These are phyloP conservation scores for Suillus subalutaceus DNA, from an alignment of 768 basidiomycete genomes.

Conservation along the genomic window DNA sequence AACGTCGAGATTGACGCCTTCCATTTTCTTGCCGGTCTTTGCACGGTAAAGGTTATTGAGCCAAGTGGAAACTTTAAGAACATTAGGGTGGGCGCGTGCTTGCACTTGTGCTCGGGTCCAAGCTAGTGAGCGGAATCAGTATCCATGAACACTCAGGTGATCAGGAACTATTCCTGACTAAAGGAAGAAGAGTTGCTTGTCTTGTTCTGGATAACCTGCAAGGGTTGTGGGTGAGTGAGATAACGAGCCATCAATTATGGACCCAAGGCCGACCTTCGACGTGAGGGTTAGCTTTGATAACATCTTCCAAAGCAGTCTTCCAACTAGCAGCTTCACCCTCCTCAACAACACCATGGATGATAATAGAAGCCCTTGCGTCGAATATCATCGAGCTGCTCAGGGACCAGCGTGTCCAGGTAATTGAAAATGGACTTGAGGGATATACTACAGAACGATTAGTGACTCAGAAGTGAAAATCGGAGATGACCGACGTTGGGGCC, in stretches of 20 bases:
- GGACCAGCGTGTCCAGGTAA: constrained; percentile 51
- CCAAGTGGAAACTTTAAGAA: constrained; percentile 58
- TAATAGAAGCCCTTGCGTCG: constrained; percentile 58
- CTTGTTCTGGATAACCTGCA: constrained; percentile 53
- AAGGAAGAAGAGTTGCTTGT: constrained; percentile 76
- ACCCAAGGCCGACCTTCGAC: constrained; percentile 46
- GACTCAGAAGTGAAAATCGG: not conserved
- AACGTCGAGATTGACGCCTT: constrained; percentile 61
- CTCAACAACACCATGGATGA: constrained; percentile 64
- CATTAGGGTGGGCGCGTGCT: constrained; percentile 68
- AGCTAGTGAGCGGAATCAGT: constrained; percentile 25
- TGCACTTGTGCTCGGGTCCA: constrained; percentile 62
- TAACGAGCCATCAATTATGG: not conserved
- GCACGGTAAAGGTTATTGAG: constrained; percentile 66
- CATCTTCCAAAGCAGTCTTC: constrained; percentile 59
- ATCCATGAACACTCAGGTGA: not conserved
- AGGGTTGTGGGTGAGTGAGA: not conserved
- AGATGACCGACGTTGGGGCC: constrained; percentile 50
- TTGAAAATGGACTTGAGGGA: constrained; percentile 64
- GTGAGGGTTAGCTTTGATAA: constrained; percentile 57
- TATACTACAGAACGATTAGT: constrained; percentile 40
- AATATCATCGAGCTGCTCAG: constrained; percentile 51
- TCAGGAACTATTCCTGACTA: constrained; percentile 48
- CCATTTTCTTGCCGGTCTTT: constrained; percentile 38
- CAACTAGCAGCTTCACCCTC: constrained; percentile 57